phyloP scores from a whole-genome alignment of 2,329 filamentous ascomycete genomes.

The Tothia fuscella region DNA sequence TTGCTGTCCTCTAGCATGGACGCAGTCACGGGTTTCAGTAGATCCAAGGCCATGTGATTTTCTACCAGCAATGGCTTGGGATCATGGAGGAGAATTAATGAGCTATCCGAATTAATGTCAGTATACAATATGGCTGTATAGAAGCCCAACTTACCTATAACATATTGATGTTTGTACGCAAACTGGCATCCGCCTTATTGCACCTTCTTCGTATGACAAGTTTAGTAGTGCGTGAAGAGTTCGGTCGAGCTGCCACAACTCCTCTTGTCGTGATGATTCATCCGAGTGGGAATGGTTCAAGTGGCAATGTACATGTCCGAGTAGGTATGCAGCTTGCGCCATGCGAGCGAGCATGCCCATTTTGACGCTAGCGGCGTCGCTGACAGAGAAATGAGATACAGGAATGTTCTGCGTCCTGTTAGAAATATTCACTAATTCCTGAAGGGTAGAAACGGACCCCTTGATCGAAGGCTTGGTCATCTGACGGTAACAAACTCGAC shows the following conservation, averaged over 20 bases:
- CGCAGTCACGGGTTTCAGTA: not conserved
- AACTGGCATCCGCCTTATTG: not conserved
- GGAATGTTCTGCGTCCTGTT: not conserved
- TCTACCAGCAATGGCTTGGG: not conserved
- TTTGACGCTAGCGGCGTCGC: not conserved
- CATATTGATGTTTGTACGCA: not conserved
- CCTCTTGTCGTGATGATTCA: not conserved
- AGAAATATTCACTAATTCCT: not conserved
- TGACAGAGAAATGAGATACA: too few relatives aligned
- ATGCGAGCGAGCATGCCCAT: not conserved
- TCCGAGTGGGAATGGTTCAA: not conserved
- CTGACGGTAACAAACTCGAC: not conserved
- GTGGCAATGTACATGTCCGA: not conserved
- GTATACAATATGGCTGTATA: not conserved
- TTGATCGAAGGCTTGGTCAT: not conserved
- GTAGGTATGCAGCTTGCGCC: not conserved
- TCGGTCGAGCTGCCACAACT: not conserved
- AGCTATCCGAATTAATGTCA: not conserved
- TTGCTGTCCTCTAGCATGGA: not conserved
- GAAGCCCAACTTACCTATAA: not conserved
- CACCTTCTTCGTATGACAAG: not conserved
- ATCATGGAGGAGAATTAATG: not conserved
- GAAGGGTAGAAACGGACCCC: not conserved
- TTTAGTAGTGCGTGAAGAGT: conserved; percentile 3
- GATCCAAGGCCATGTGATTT: not conserved